Percentiles rank a stretch among this genome's conserved stretches.
phyloP scores from a whole-genome alignment of 306 rosid genomes.

The Argentina anserina region DNA sequence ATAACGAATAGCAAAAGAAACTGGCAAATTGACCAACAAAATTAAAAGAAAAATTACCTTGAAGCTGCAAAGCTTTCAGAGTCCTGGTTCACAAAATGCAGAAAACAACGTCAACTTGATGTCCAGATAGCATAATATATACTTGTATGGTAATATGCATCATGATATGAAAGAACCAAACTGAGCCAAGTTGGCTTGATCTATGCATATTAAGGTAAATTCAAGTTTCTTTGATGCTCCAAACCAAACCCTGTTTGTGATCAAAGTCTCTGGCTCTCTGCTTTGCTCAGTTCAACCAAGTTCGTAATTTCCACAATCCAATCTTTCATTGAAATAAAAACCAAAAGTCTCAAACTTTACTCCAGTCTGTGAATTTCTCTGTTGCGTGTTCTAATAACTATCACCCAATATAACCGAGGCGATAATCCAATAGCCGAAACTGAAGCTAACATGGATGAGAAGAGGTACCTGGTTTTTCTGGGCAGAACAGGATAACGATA shows the following conservation, averaged over 20 bases:
- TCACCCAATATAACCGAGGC: constrained; percentile 6
- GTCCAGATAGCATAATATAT: neutral
- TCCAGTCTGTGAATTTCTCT: neutral
- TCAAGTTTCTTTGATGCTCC: neutral
- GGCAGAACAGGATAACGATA: constrained; percentile 29
- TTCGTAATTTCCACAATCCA: neutral
- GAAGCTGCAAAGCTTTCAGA: constrained; percentile 42
- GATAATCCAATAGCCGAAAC: constrained; percentile 4
- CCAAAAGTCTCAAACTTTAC: neutral
- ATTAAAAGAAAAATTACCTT: constrained; percentile 43
- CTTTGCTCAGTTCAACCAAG: neutral
- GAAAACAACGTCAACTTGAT: constrained; percentile 27
- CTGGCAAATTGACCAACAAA: neutral
- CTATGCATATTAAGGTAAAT: neutral
- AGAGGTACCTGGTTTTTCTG: constrained; percentile 17
- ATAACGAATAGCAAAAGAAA: neutral
- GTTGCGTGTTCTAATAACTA: neutral
- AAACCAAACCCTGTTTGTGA: neutral
- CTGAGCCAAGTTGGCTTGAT: neutral
- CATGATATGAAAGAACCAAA: neutral
- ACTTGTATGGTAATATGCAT: neutral
- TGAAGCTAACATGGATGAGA: constrained; percentile 6
- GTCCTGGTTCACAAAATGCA: constrained; percentile 48
- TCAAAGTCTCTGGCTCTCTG: neutral
- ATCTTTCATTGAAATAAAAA: neutral